Base-by-base conservation (phyloP, 441 rosid species). In the Aquilaria agallochum region DNA sequence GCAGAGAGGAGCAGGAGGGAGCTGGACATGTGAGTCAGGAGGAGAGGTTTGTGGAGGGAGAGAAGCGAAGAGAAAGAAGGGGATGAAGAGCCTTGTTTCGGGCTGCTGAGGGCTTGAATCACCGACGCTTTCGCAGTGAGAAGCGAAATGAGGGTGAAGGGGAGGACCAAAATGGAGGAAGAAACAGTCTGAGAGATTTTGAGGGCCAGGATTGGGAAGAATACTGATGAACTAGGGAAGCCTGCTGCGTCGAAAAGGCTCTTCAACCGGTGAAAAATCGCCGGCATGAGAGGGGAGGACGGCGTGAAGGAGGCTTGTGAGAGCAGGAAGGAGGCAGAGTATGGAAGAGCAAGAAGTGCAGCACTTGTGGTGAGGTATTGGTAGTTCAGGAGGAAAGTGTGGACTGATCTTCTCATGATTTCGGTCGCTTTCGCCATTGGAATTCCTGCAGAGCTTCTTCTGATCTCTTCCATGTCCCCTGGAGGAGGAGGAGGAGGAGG, bases 181-280 rank as follows among this genome's bases (percentile, higher is more conserved):
- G 76, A 72, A 60, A 83, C 66, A 4, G 93, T 88, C 67, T 90
- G 89, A 5, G 95, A 80, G 69, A 90, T 80, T 56, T 90, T 90
- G 64, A 80, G 72, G 58, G 64, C 72, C 59, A 90, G 68, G 62
- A 88, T 52, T 14, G 71, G 65, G 79, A 88, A 83, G 74, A 90
- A 84, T 31, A 58, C 78, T 0, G 82, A 81, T 12, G 88, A 81
- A 11, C 52, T 45, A 52, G 95, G 90, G 73, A 90, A 83, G 11
- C 92, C 92, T 0, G 90, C 92, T 0, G 87, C 90, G 0, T 65
- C 66, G 59, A 83, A 86, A 31, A 86, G 78, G 34, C 61, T 65
- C 45, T 64, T 66, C 4, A 90, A 53, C 14, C 77, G 83, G 56
- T 36, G 36, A 66, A 69, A 69, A 27, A 80, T 48, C 4, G 68